Evolutionary conservation across 78 protist genomes (phyloP).

Genomic region (Isochrysis galbana): DNA sequence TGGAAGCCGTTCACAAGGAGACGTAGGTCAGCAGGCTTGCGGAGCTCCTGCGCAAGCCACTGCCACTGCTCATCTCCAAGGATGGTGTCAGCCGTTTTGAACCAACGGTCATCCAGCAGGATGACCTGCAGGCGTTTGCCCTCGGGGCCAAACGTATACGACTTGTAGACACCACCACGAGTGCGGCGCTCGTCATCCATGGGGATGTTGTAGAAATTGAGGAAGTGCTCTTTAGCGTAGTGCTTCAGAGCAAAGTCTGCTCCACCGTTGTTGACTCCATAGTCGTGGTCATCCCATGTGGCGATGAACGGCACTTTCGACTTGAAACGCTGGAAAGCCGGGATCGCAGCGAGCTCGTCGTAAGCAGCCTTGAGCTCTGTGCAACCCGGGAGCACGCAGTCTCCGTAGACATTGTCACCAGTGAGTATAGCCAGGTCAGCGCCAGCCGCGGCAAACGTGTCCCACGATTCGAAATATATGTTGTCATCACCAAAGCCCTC

Average conservation of each 20-base stretch:
- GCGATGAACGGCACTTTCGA: not conserved
- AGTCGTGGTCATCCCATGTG: slow-evolving; percentile 22
- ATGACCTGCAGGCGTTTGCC: not conserved
- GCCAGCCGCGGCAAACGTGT: not conserved
- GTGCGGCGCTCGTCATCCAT: not conserved
- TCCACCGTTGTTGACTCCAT: not conserved
- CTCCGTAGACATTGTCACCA: slow-evolving; percentile 19
- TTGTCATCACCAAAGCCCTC: not conserved
- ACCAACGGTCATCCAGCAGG: not conserved
- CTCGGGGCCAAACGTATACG: not conserved
- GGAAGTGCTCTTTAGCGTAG: not conserved
- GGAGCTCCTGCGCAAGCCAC: not conserved
- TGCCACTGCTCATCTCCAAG: not conserved
- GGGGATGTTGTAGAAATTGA: not conserved
- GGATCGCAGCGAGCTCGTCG: not conserved
- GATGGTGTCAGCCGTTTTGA: not conserved
- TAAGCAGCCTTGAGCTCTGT: not conserved
- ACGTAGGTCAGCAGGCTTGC: not conserved
- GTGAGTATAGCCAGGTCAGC: not conserved
- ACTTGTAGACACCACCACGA: not conserved
- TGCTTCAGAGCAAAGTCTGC: not conserved
- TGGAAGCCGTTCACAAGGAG: not conserved
- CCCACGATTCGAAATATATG: not conserved
- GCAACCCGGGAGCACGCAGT: not conserved
- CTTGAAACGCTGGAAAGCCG: not conserved